Conservation (phyloP, 2,329 filamentous ascomycete species). For the Colletotrichum somersetense region DNA sequence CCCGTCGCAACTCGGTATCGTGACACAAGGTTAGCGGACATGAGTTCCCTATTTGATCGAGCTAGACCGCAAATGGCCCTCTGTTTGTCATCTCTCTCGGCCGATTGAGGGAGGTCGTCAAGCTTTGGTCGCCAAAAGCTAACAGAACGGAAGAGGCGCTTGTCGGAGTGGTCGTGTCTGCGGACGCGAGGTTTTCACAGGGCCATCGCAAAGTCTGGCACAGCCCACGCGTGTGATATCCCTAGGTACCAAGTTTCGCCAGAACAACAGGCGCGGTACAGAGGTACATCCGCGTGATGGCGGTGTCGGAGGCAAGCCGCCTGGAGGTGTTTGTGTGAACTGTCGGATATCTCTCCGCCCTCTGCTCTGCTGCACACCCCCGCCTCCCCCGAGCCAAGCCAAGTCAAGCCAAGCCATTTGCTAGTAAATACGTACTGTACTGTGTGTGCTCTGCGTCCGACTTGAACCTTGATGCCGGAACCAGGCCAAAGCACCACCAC, state of each 20-base stretch:
- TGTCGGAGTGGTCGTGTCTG: constrained; percentile 23
- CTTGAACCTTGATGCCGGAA: constrained; percentile 41
- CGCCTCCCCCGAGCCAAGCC: constrained; percentile 10
- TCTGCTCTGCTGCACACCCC: background rate
- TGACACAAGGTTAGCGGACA: constrained; percentile 40
- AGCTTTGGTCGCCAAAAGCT: constrained; percentile 35
- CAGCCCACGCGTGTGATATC: constrained; percentile 14
- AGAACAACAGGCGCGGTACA: constrained; percentile 23
- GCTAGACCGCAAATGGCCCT: constrained; percentile 20
- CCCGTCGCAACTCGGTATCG: constrained; percentile 28
- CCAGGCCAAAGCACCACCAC: constrained; percentile 31
- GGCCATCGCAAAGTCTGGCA: background rate
- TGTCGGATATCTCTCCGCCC: constrained; percentile 41
- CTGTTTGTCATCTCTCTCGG: constrained; percentile 32
- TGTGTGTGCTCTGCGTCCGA: constrained; percentile 8
- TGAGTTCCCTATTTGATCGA: constrained; percentile 34
- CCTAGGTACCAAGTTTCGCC: background rate
- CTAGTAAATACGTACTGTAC: background rate
- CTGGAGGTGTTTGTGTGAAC: constrained; percentile 30
- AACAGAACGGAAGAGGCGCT: constrained; percentile 9
- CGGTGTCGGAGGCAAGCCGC: constrained; percentile 36
- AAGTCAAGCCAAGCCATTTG: constrained; percentile 3
- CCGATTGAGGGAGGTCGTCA: constrained; percentile 31
- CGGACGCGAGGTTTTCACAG: constrained; percentile 37
- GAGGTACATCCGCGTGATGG: constrained; percentile 10